A percentile compares a stretch with the other conserved stretches of the same genome.
These are phyloP conservation scores for Aechmea fasciata DNA, from an alignment of 176 grass and related monocot genomes.

Conservation along the genomic window DNA sequence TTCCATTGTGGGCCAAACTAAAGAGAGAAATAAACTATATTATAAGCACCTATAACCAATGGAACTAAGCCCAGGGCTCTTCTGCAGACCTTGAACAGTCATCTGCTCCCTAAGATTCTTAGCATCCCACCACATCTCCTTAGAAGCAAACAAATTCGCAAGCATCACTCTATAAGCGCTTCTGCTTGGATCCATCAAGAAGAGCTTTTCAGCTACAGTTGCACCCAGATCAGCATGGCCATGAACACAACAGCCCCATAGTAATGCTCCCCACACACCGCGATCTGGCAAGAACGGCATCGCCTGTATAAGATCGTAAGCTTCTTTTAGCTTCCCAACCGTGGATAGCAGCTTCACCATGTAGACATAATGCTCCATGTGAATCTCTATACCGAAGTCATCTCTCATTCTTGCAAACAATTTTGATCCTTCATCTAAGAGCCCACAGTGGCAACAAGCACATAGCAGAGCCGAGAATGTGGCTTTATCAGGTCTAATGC, in stretches of 20 bases:
- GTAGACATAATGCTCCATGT: slow-evolving; percentile 58
- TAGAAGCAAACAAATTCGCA: slow-evolving; percentile 53
- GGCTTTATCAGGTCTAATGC: slow-evolving; percentile 33
- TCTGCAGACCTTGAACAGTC: slow-evolving; percentile 17
- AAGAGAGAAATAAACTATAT: slow-evolving; percentile 3
- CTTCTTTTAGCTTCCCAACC: slow-evolving; percentile 44
- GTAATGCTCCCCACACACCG: slow-evolving; percentile 67
- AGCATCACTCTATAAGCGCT: slow-evolving; percentile 66
- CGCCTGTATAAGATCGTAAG: slow-evolving; percentile 52
- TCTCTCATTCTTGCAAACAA: slow-evolving; percentile 57
- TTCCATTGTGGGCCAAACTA: not conserved
- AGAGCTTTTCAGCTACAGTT: slow-evolving; percentile 40
- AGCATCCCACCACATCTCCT: slow-evolving; percentile 62
- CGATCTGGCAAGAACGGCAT: slow-evolving; percentile 36
- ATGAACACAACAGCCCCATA: slow-evolving; percentile 62
- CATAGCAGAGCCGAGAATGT: slow-evolving; percentile 54
- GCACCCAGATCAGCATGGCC: slow-evolving; percentile 40
- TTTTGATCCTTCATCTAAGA: slow-evolving; percentile 47
- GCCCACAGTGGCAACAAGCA: slow-evolving; percentile 51
- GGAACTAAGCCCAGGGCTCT: slow-evolving; percentile 42
- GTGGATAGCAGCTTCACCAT: slow-evolving; percentile 62
- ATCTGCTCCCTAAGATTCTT: slow-evolving; percentile 30
- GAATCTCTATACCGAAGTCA: slow-evolving; percentile 31
- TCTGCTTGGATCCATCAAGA: slow-evolving; percentile 37
- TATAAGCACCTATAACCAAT: slow-evolving; percentile 24